Conservation (phyloP, 1,139 yeast genomes). For the Zygosaccharomyces pseudobailii region DNA sequence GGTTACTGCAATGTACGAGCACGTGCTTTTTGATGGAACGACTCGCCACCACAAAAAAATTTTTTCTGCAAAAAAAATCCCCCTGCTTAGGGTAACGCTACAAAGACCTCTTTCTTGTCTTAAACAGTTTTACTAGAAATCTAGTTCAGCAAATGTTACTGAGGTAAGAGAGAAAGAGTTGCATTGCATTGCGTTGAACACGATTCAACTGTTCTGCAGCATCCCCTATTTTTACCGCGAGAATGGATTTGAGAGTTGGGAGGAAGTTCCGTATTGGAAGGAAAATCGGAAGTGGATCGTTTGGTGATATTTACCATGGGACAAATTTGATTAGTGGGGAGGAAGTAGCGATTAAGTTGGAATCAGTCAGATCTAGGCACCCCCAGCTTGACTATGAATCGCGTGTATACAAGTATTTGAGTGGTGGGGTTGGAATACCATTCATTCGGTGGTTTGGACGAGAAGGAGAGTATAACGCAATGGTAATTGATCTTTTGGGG, state of each 20-base stretch:
- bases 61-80: background rate
- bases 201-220: background rate
- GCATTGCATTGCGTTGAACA: background rate
- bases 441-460: conserved; percentile 97
- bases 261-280: conserved; percentile 93
- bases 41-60: background rate
- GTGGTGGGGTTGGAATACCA: conserved; percentile 97
- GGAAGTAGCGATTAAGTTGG: conserved; percentile 94
- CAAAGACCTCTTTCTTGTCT: background rate
- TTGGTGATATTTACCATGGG: conserved; percentile 92
- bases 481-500: conserved; percentile 93
- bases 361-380: conserved; percentile 84
- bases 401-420: conserved; percentile 84
- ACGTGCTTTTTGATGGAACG: background rate
- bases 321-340: conserved; percentile 94
- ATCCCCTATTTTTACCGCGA: background rate
- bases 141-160: background rate
- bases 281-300: conserved; percentile 95
- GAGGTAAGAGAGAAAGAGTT: background rate
- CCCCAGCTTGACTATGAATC: conserved; percentile 98
- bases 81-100: background rate
- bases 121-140: background rate
- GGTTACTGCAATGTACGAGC: background rate
- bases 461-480: conserved; percentile 93
- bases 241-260: conserved; percentile 80